Evolutionary conservation across 73 alveolate species (phyloP).

Genomic region (Paramecium primaurelia): DNA sequence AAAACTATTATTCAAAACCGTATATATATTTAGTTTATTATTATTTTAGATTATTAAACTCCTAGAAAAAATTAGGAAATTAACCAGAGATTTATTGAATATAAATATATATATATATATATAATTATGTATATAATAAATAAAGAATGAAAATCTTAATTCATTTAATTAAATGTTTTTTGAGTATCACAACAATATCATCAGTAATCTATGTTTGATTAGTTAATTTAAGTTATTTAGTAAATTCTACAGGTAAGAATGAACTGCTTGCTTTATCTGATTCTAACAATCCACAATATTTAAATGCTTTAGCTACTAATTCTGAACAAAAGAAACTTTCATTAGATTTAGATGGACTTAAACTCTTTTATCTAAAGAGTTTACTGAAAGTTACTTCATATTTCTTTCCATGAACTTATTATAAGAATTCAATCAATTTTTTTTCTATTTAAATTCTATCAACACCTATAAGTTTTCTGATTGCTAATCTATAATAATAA

Average conservation of each 20-base stretch:
- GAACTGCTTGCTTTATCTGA: slow-evolving; percentile 10
- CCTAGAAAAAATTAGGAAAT: neutral
- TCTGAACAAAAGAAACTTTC: slow-evolving; percentile 53
- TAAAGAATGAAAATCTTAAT: neutral
- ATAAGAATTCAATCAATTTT: neutral
- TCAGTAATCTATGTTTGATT: neutral
- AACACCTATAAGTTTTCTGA: neutral
- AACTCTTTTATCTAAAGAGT: slow-evolving; percentile 5
- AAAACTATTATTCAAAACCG: neutral
- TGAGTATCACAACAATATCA: neutral
- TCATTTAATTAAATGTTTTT: neutral
- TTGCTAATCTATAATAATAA: neutral
- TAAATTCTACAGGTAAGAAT: slow-evolving; percentile 55
- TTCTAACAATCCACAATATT: slow-evolving; percentile 14
- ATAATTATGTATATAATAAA: neutral
- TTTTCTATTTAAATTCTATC: neutral
- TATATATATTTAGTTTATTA: neutral
- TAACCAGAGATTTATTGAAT: neutral
- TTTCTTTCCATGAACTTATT: slow-evolving; percentile 35
- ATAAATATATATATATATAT: neutral
- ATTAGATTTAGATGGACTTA: slow-evolving; percentile 1
- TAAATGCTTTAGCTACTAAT: slow-evolving; percentile 60
- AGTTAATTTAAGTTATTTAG: slow-evolving; percentile 13
- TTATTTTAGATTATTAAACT: neutral
- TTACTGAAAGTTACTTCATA: slow-evolving; percentile 13